Percentiles rank a stretch among this genome's conserved stretches.
These are phyloP conservation scores for Leishmania mexicana DNA, from an alignment of 208 protist genomes.

Conservation along the genomic window DNA sequence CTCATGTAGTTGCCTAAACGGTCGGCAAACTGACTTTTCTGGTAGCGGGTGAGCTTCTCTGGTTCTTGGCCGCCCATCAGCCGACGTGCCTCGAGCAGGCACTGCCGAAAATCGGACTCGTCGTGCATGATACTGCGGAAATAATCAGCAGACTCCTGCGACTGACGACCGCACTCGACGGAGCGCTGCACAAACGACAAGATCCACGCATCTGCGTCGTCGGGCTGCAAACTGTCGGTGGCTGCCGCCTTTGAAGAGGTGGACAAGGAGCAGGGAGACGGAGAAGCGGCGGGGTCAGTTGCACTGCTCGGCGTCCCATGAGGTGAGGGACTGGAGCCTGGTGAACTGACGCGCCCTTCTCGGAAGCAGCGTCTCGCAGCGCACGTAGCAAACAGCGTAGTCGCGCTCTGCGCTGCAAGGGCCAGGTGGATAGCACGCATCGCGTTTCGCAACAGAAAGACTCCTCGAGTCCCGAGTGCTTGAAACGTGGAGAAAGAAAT, in stretches of 20 bases:
- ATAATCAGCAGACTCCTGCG: conserved; percentile 56
- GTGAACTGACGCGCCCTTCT: background rate
- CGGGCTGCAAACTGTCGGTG: conserved; percentile 13
- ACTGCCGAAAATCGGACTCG: conserved; percentile 57
- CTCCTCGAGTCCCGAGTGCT: background rate
- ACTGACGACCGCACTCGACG: conserved; percentile 50
- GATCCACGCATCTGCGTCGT: conserved; percentile 55
- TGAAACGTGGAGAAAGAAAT: background rate
- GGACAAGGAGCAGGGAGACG: background rate
- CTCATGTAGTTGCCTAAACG: conserved; percentile 59
- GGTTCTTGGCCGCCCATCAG: conserved; percentile 70
- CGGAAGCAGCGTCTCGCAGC: background rate
- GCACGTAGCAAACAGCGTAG: background rate
- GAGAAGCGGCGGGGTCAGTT: background rate
- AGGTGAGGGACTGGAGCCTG: background rate
- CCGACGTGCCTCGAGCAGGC: conserved; percentile 56
- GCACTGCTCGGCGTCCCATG: conserved; percentile 1
- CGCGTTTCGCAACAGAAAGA: background rate
- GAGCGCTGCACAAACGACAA: conserved; percentile 34
- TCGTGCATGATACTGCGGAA: conserved; percentile 69
- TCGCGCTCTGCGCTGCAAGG: background rate
- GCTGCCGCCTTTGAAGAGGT: background rate
- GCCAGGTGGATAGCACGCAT: background rate
- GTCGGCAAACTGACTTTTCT: conserved; percentile 70
- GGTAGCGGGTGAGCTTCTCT: conserved; percentile 60